phyloP scores from a whole-genome alignment of 345 rosid genomes.

The Lepidium sativum region DNA sequence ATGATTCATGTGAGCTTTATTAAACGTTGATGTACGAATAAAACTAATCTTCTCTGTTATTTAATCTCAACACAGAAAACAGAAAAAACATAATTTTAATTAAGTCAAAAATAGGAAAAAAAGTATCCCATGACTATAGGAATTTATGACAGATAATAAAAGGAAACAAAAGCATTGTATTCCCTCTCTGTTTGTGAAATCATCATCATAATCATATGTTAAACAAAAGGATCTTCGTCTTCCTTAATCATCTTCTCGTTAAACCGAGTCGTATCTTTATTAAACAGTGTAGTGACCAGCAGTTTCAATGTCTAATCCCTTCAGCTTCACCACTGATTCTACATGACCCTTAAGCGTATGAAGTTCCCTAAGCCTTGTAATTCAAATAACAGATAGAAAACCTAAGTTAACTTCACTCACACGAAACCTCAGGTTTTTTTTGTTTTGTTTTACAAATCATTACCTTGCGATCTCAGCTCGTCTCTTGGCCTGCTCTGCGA shows the following conservation, averaged over 20 bases:
- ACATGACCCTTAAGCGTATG: slow-evolving; percentile 84
- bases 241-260: background rate
- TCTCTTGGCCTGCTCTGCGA: slow-evolving; percentile 87
- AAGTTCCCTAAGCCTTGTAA: slow-evolving; percentile 69
- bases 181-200: background rate
- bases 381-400: background rate
- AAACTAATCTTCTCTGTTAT: background rate
- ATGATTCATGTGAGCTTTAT: background rate
- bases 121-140: background rate
- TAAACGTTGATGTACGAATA: background rate
- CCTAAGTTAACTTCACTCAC: background rate
- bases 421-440: background rate
- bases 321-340: slow-evolving; percentile 82
- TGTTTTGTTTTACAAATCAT: background rate
- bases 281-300: slow-evolving; percentile 79
- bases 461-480: slow-evolving; percentile 89
- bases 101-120: background rate
- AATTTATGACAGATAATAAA: background rate
- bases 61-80: background rate
- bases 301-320: slow-evolving; percentile 73
- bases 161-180: background rate
- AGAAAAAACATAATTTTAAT: background rate
- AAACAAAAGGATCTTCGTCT: slow-evolving; percentile 4
- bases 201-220: slow-evolving; percentile 5
- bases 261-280: background rate